phyloP scores from a whole-genome alignment of 139 green algal species.

The Chlamydomonas sp. region DNA sequence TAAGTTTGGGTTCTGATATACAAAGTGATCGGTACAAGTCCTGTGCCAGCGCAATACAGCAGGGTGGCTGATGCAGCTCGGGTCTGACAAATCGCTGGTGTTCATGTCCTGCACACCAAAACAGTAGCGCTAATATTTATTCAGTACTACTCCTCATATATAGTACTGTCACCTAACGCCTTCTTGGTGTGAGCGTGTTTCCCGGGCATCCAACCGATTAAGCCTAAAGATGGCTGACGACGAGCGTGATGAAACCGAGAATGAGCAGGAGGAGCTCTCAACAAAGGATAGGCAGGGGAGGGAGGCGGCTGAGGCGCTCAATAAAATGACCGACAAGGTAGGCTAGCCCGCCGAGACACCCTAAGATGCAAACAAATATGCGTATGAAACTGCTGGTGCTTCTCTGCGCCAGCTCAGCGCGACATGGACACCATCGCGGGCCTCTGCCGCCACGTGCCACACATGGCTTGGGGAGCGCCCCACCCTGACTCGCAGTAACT shows the following conservation, averaged over 20 bases:
- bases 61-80: too few relatives aligned
- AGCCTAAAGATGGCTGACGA: slow-evolving; percentile 23
- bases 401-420: not conserved
- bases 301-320: slow-evolving; percentile 23
- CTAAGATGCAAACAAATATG: not conserved
- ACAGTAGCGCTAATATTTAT: too few relatives aligned
- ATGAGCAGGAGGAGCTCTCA: slow-evolving; percentile 19
- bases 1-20: too few relatives aligned
- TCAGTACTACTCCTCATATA: too few relatives aligned
- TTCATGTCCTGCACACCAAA: too few relatives aligned
- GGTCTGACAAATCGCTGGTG: too few relatives aligned
- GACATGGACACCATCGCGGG: not conserved
- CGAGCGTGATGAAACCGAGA: slow-evolving; percentile 28
- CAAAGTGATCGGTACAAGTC: too few relatives aligned
- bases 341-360: not conserved
- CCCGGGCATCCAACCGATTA: not conserved
- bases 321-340: slow-evolving; percentile 27
- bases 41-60: too few relatives aligned
- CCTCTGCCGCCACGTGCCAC: not conserved
- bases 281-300: slow-evolving; percentile 31
- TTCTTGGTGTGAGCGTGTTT: too few relatives aligned
- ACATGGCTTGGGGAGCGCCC: not conserved
- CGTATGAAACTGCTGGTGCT: not conserved
- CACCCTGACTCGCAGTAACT: not conserved
- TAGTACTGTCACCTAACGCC: too few relatives aligned